Base-by-base conservation (phyloP, 805 yeast species). In the Ogataea dorogensis region DNA sequence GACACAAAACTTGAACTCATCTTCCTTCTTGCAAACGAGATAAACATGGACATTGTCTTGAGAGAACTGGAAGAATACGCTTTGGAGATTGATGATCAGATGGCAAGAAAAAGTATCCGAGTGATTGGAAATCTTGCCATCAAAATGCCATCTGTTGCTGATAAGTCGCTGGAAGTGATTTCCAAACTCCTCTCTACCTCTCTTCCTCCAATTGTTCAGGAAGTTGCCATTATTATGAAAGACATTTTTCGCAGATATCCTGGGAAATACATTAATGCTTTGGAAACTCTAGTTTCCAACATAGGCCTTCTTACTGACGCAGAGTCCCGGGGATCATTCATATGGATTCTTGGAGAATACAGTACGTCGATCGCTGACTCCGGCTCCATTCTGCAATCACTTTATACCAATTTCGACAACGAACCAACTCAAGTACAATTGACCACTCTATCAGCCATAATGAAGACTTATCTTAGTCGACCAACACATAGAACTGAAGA, bases 81-180 rank as follows among this genome's bases (percentile, higher is more conserved):
- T 4, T 75, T 87, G 0, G 96, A 86, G 51, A 79, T 86, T 10
- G 96, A 89, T 58, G 73, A 80, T 16, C 82, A 83, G 40, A 86
- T 88, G 81, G 86, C 89, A 2, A 68, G 95, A 38, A 85, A 87
- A 51, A 88, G 97, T 0, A 78, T 91, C 3, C 65, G 95, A 41
- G 95, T 96, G 0, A 78, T 91, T 43, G 97, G 97, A 2, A 86
- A 88, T 52, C 64, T 91, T 14, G 95, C 96, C 0, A 78, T 88
- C 17, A 86, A 86, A 52, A 61, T 87, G 11, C 78, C 77, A 17
- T 58, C 58, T 7, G 77, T 85, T 0, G 79, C 89, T 0, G 63
- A 67, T 5, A 67, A 67, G 16, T 86, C 95, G 58, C 81, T 86
- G 3, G 71, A 72, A 5, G 74, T 78, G 1, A 58, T 89, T 6